phyloP scores from a whole-genome alignment of 345 rosid genomes.

The Bruguiera gymnorhiza region DNA sequence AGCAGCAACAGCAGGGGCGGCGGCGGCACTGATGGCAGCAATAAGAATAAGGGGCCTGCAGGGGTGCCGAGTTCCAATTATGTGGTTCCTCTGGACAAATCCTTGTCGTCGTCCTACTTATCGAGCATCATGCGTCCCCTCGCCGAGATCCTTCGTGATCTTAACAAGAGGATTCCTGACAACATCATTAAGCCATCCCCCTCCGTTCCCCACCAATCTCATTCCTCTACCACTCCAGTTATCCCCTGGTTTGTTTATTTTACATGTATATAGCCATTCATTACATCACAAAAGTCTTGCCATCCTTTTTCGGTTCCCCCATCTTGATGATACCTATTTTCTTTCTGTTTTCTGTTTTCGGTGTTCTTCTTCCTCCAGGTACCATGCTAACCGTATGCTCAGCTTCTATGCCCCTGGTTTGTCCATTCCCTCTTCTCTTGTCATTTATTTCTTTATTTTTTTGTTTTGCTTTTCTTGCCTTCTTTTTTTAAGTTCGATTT shows the following conservation, averaged over 20 bases:
- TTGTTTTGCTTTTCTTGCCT: neutral
- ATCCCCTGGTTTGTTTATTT: constrained; percentile 65
- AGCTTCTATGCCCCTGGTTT: constrained; percentile 97
- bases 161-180: constrained; percentile 90
- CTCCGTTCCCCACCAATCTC: constrained; percentile 2
- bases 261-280: neutral
- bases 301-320: too few species aligned
- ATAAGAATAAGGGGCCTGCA: too few species aligned
- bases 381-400: constrained; percentile 93
- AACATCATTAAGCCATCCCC: constrained; percentile 49
- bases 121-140: constrained; percentile 87
- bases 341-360: neutral
- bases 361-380: constrained; percentile 42
- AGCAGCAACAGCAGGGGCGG: too few species aligned
- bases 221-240: constrained; percentile 41
- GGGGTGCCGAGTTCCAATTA: constrained; percentile 78
- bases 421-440: constrained; percentile 17
- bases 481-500: neutral
- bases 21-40: too few species aligned
- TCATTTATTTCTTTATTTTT: neutral
- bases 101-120: constrained; percentile 50
- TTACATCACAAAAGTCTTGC: neutral
- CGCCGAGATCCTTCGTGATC: constrained; percentile 92
- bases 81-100: constrained; percentile 85
- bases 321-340: neutral